Evolutionary conservation across 2,329 filamentous ascomycete species (phyloP), one percentile per base, ranked within the genome.

Genomic region (Albophoma yamanashiensis): DNA sequence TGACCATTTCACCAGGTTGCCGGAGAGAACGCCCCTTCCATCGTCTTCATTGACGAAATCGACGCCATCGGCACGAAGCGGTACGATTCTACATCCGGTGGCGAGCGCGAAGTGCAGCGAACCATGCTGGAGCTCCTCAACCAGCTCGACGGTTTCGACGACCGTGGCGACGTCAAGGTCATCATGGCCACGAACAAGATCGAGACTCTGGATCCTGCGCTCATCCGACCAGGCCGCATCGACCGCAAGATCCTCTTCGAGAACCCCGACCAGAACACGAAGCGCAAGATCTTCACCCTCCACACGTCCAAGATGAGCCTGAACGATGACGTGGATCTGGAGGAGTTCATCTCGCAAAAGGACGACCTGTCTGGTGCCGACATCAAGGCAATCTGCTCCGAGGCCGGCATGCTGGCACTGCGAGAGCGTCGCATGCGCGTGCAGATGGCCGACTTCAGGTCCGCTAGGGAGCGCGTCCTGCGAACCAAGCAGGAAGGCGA

Each of bases 111-210:
- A 75, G 91, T 99, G 45, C 94, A 99, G 79, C 88, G 94, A 74
- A 99, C 94, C 56, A 99, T 99, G 94, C 79, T 99, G 75, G 94
- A 99, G 72, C 84, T 99, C 59, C 87, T 99, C 50, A 99, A 99
- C 77, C 94, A 99, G 79, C 87, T 99, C 11, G 94, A 99, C 73
- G 94, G 94, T 69, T 99, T 99, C 77, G 94, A 99, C 72, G 95
- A 99, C 75, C 90, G 94, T 62, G 95, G 94, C 67, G 94, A 99
- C 72, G 93, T 99, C 76, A 99, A 99, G 81, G 94, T 99, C 63
- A 93, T 99, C 75, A 97, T 99, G 92, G 95, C 94, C 15, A 99
- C 94, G 66, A 99, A 99, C 86, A 99, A 99, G 85, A 99, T 99
- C 67, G 95, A 99, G 67, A 96, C 91, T 4, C 82, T 99, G 36